Evolutionary conservation across 176 grass and related monocot genomes (phyloP), one percentile per base, ranked within the genome.

Genomic region (Rhynchospora breviuscula): DNA sequence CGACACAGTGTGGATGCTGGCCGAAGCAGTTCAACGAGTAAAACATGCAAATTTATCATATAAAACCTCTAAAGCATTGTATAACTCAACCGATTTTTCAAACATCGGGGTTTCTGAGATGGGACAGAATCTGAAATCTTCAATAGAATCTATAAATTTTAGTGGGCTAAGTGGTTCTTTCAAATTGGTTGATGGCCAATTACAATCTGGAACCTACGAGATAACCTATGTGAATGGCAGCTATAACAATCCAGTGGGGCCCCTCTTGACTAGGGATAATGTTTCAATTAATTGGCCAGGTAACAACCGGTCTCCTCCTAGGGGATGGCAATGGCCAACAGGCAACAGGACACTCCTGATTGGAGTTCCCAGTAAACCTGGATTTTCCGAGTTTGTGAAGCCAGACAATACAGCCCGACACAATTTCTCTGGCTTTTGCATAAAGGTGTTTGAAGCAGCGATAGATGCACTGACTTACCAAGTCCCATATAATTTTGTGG

Each of bases 261-360:
- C 85, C 61, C 79, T 75, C 89, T 87, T 85, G 86, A 81, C 71
- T 44, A 4, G 0, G 65, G 64, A 63, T 85, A 40, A 86, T 79
- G 12, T 69, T 49, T 44, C 40, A 77, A 72, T 91, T 8, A 57
- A 15, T 66, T 97, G 94, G 94, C 90, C 92, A 10, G 90, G 90
- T 43, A 52, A 64, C 17, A 58, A 59, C 18, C 44, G 9, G 35
- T 5, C 8, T 49, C 10, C 3, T 68, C 87, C 94, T 2, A 94
- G 85, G 79, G 94, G 94, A 63, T 97, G 92, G 90, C 21, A 94
- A 65, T 94, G 93, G 21, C 92, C 94, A 23, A 84, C 9, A 0
- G 26, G 10, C 5, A 85, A 81, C 46, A 66, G 85, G 75, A 51
- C 0, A 0, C 85, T 97, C 19, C 45, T 14, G 84, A 91, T 97